phyloP scores from a whole-genome alignment of 1,284 basidiomycete species.

The Earliella scabrosa region DNA sequence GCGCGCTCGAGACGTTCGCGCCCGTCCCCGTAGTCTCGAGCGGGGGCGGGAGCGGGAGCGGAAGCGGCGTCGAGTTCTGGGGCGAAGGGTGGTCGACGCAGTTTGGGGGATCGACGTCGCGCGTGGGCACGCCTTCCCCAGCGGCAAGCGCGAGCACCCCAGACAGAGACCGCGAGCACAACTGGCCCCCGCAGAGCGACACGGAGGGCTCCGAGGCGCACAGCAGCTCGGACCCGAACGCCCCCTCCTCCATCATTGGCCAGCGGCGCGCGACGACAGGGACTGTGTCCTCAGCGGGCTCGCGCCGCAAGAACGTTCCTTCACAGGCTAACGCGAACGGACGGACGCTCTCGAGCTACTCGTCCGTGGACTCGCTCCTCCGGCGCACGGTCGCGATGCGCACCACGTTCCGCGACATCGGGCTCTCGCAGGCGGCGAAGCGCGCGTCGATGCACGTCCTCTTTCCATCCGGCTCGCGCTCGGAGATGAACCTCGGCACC shows the following conservation, averaged over 20 bases:
- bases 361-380: constrained; percentile 34
- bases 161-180: constrained; percentile 1
- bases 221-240: constrained; percentile 8
- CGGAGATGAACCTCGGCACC: constrained; percentile 7
- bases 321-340: too few relatives aligned
- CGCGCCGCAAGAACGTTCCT: too few relatives aligned
- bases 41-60: background rate
- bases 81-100: constrained; percentile 8
- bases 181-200: background rate
- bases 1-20: background rate
- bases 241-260: background rate
- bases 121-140: background rate
- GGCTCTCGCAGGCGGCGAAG: constrained; percentile 10
- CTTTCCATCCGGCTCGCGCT: constrained; percentile 12
- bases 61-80: constrained; percentile 6
- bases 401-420: constrained; percentile 2
- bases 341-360: constrained; percentile 31
- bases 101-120: background rate
- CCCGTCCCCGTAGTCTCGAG: background rate
- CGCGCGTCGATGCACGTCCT: constrained; percentile 21
- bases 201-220: constrained; percentile 12
- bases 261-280: background rate
- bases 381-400: constrained; percentile 25
- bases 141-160: constrained; percentile 1
- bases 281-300: background rate